Evolutionary conservation across 2,329 filamentous ascomycete species (phyloP).

Genomic region (Trichoderma koningii): DNA sequence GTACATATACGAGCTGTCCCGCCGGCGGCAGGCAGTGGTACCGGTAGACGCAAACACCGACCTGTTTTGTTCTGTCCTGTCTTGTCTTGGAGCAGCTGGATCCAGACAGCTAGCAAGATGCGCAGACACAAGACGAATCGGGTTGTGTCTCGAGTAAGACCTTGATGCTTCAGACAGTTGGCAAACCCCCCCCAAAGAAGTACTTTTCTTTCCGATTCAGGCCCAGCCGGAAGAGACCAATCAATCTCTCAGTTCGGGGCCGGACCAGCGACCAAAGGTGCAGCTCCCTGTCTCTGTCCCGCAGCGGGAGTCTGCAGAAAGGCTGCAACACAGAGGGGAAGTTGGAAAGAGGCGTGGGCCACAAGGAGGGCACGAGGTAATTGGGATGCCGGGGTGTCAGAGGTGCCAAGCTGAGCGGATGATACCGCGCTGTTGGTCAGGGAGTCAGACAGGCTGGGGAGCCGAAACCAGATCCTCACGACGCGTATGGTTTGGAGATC

Average conservation of each 20-base stretch:
- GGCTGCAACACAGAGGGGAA: slow-evolving; percentile 6
- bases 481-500: neutral
- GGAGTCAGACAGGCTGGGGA: neutral
- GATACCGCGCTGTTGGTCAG: slow-evolving; percentile 15
- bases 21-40: neutral
- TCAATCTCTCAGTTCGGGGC: slow-evolving; percentile 1
- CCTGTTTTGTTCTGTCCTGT: neutral
- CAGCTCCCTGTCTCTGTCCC: slow-evolving; percentile 12
- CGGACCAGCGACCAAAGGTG: slow-evolving; percentile 12
- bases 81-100: slow-evolving; percentile 7
- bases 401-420: slow-evolving; percentile 20
- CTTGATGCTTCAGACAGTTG: slow-evolving; percentile 8
- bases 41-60: slow-evolving; percentile 7
- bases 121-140: neutral
- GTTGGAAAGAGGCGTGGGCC: neutral
- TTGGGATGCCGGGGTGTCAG: slow-evolving; percentile 13
- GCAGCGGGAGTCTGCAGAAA: slow-evolving; percentile 23
- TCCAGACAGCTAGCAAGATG: slow-evolving; percentile 4
- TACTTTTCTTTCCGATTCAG: slow-evolving; percentile 8
- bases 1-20: neutral
- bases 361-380: slow-evolving; percentile 11
- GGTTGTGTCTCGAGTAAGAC: slow-evolving; percentile 5
- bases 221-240: slow-evolving; percentile 20
- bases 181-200: neutral
- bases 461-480: neutral